Evolutionary conservation across 2,329 filamentous ascomycete genomes (phyloP), one percentile per base, ranked within the genome.

Genomic region (Epichloe sylvatica): DNA sequence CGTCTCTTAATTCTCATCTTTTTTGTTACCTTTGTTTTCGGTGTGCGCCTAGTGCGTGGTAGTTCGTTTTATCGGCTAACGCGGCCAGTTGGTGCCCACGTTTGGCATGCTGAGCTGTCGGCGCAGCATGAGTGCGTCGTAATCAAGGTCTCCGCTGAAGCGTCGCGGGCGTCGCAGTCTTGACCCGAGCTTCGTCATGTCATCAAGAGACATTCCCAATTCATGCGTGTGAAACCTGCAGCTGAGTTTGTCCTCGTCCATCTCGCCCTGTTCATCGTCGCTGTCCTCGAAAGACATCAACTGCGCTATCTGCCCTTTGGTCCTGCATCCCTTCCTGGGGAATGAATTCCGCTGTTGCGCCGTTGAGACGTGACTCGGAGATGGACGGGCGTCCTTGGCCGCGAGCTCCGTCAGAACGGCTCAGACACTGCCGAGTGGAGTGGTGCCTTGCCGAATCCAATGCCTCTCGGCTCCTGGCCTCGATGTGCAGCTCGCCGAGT

Each of bases 401-500:
- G 36, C 33, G 33, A 23, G 7, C 13, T 21, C 15, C 13, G 30
- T 38, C 12, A 21, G 37, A 38, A 25, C 43, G 50, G 36, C 30
- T 19, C 21, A 36, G 5, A n/a, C 37, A 35, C 19, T 17, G 40
- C 8, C 13, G 17, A 11, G 13, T 41, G 30, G 42, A 36, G 23
- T 62, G 59, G 15, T 60, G 55, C 40, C 61, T 60, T 2, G 67
- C 58, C 37, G 64, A 61, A 33, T 56, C 56, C 65, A 65, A 68
- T 2, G 67, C 60, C 47, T 71, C 67, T 3, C 67, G 65, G 38
- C 67, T 70, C 54, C 70, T 68, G 13, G 74, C 67, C 59, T 79
- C 74, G 15, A 72, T 60, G 35, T 69, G 65, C 13, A 80, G 55
- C 51, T 78, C 74, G 12, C 68, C 62, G n/a, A 80, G 62, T 3